A percentile compares a stretch with the other conserved stretches of the same genome.
phyloP scores from a whole-genome alignment of 148 eudicot genomes.

The Heliamphora exappendiculata region DNA sequence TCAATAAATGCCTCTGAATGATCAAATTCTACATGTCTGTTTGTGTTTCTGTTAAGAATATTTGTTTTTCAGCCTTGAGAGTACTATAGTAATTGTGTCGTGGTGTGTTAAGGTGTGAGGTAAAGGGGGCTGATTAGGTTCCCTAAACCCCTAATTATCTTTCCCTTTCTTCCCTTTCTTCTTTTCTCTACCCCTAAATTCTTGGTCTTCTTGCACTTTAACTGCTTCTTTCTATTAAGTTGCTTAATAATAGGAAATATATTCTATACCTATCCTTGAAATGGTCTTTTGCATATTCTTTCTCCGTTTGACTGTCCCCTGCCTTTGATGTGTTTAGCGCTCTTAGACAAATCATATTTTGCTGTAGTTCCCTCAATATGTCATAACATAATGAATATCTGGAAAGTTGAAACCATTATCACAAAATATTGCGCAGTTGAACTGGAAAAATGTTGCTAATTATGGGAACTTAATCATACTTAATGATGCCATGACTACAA shows the following conservation, averaged over 20 bases:
- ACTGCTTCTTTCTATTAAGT: background rate
- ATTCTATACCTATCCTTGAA: background rate
- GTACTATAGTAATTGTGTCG: no score
- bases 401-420: background rate
- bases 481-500: background rate
- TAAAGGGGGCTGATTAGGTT: no score
- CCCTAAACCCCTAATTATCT: no score
- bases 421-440: background rate
- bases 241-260: background rate
- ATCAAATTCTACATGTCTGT: background rate
- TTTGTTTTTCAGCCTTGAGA: no score
- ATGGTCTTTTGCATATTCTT: background rate
- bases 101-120: no score
- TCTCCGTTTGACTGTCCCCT: background rate
- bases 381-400: background rate
- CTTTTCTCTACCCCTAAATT: no score
- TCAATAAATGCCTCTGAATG: background rate
- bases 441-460: background rate
- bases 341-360: slow-evolving; percentile 1
- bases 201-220: no score
- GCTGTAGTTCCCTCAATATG: background rate
- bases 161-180: no score
- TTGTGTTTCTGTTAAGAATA: no score
- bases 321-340: background rate
- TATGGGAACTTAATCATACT: background rate